These are phyloP conservation scores for Penstemon eatonii DNA, from an alignment of 257 asterid species.

Conservation along the genomic window DNA sequence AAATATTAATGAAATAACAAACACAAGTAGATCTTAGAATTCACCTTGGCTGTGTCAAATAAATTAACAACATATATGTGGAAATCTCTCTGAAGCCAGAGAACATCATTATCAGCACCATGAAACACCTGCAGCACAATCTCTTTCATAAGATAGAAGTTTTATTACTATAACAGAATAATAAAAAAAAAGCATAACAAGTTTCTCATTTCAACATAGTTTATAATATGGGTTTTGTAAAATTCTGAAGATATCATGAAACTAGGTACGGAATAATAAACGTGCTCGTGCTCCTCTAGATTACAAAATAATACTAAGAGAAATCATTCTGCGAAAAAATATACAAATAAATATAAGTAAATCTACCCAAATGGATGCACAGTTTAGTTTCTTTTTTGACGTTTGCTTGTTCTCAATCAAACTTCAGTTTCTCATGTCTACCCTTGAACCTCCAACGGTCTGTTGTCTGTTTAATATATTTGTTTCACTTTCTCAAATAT, in stretches of 20 bases:
- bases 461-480: too few relatives aligned
- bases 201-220: neutral
- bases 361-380: too few relatives aligned
- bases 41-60: slow-evolving; percentile 96
- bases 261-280: neutral
- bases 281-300: neutral
- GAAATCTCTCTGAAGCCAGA: slow-evolving; percentile 98
- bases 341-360: too few relatives aligned
- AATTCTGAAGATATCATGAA: slow-evolving; percentile 6
- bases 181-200: neutral
- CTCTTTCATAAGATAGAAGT: neutral
- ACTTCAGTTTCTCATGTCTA: too few relatives aligned
- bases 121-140: slow-evolving; percentile 74
- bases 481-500: too few relatives aligned
- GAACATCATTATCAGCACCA: slow-evolving; percentile 95
- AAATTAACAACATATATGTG: slow-evolving; percentile 90
- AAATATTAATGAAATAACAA: slow-evolving; percentile 13
- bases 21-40: neutral
- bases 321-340: too few relatives aligned
- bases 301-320: too few relatives aligned
- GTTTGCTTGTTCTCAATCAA: too few relatives aligned
- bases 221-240: neutral
- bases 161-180: slow-evolving; percentile 1
- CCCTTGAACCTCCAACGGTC: too few relatives aligned
- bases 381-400: too few relatives aligned